Conservation (phyloP, 306 rosid species). For the Prunus davidiana region DNA sequence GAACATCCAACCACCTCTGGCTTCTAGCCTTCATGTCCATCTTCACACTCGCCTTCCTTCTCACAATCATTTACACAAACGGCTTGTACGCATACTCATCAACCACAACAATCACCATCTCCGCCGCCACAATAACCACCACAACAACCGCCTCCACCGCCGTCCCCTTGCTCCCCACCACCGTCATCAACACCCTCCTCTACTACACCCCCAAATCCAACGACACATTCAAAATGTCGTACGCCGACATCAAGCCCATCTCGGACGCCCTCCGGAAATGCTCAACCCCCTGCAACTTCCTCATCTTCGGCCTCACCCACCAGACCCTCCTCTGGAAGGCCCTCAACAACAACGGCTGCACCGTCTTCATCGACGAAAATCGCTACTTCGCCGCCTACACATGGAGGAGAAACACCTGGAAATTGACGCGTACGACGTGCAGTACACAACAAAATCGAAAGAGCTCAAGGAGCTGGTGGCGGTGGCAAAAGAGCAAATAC, state of each 20-base stretch:
- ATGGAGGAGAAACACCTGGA: constrained; percentile 80
- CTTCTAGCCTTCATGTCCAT: constrained; percentile 72
- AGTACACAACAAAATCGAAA: constrained; percentile 74
- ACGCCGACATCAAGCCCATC: constrained; percentile 74
- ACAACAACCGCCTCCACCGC: constrained; percentile 29
- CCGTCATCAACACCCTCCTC: constrained; percentile 83
- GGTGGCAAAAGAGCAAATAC: constrained; percentile 56
- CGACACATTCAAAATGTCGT: constrained; percentile 72
- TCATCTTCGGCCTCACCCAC: constrained; percentile 80
- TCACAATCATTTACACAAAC: constrained; percentile 70
- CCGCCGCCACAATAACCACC: constrained; percentile 22
- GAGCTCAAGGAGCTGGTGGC: constrained; percentile 65
- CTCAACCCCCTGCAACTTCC: constrained; percentile 70
- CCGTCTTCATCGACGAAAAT: constrained; percentile 89
- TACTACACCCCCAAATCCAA: constrained; percentile 83
- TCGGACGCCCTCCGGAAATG: constrained; percentile 84
- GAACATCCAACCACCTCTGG: constrained; percentile 78
- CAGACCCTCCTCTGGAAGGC: constrained; percentile 94
- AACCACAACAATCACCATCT: constrained; percentile 18
- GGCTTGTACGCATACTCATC: constrained; percentile 23
- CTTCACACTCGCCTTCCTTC: constrained; percentile 83
- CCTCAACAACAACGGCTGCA: constrained; percentile 82
- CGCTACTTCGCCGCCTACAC: constrained; percentile 83
- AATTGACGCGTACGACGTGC: constrained; percentile 87
- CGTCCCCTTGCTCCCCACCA: constrained; percentile 45